Evolutionary conservation across 192 early-diverging fungal genomes (phyloP).

Genomic region (Coemansia sp.): DNA sequence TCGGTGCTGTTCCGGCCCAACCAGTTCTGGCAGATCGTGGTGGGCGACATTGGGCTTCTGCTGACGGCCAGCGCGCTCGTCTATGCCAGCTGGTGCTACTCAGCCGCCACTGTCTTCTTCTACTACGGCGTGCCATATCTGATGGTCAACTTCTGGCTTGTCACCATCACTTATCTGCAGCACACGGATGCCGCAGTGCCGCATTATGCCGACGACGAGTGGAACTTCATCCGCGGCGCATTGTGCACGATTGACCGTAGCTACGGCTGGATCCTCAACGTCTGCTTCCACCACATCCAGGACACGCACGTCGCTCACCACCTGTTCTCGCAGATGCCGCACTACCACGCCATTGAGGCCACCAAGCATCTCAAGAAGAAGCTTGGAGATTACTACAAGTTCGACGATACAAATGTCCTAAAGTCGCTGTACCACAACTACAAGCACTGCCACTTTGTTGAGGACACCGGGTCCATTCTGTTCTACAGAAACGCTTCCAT

Average conservation of each 20-base stretch:
- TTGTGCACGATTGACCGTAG: constrained; percentile 89
- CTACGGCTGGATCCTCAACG: constrained; percentile 83
- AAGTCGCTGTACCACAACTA: constrained; percentile 69
- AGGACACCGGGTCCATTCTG: constrained; percentile 82
- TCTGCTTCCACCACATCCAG: constrained; percentile 77
- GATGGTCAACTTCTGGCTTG: constrained; percentile 93
- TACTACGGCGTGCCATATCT: constrained; percentile 94
- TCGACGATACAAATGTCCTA: constrained; percentile 70
- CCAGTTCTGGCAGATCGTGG: constrained; percentile 68
- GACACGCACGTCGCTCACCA: constrained; percentile 97
- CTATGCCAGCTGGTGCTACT: constrained; percentile 57
- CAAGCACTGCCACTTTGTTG: constrained; percentile 82
- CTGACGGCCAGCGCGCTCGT: constrained; percentile 57
- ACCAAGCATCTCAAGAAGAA: constrained; percentile 78
- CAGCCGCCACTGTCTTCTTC: constrained; percentile 63
- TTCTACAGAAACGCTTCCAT: constrained; percentile 59
- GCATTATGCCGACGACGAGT: constrained; percentile 82
- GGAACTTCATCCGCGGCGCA: constrained; percentile 93
- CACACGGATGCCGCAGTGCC: constrained; percentile 88
- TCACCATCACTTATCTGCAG: constrained; percentile 94
- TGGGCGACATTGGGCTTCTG: constrained; percentile 76
- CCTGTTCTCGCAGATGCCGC: constrained; percentile 96
- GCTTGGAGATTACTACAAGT: constrained; percentile 79
- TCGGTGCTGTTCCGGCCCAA: constrained; percentile 78
- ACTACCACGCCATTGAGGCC: constrained; percentile 91